phyloP scores from a whole-genome alignment of 2,329 filamentous ascomycete species.

The Aspergillus sp. region DNA sequence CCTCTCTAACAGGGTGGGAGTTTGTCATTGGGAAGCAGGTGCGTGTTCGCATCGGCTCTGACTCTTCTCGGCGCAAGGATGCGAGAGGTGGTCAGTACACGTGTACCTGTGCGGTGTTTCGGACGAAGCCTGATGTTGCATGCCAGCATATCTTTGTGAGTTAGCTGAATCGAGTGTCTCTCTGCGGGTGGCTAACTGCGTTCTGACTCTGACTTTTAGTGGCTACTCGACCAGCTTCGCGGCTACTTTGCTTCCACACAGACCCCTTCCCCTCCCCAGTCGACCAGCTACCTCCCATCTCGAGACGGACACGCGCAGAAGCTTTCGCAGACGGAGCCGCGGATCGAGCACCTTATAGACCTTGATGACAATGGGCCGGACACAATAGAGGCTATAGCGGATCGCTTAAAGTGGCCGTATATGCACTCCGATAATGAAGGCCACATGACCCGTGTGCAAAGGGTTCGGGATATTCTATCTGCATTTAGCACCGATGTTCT shows the following conservation, averaged over 20 bases:
- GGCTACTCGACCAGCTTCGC: constrained; percentile 48
- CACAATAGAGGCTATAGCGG: constrained; percentile 37
- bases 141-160: constrained; percentile 51
- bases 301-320: constrained; percentile 34
- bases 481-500: constrained; percentile 46
- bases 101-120: constrained; percentile 44
- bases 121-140: constrained; percentile 34
- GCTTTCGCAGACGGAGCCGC: constrained; percentile 23
- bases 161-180: constrained; percentile 6
- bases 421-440: constrained; percentile 31
- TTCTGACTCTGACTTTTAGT: constrained; percentile 30
- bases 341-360: constrained; percentile 39
- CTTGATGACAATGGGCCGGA: constrained; percentile 13
- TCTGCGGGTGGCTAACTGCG: not conserved
- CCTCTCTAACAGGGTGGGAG: constrained; percentile 36
- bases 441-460: constrained; percentile 43
- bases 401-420: constrained; percentile 42
- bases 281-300: constrained; percentile 17
- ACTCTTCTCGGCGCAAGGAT: not conserved
- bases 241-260: constrained; percentile 36
- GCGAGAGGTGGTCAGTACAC: constrained; percentile 27
- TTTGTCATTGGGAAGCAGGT: constrained; percentile 44
- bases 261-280: constrained; percentile 33
- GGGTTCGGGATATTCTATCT: constrained; percentile 51
- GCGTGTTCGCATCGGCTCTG: constrained; percentile 36